Conservation (phyloP, 768 basidiomycete genomes). For the Royoungia palumana region DNA sequence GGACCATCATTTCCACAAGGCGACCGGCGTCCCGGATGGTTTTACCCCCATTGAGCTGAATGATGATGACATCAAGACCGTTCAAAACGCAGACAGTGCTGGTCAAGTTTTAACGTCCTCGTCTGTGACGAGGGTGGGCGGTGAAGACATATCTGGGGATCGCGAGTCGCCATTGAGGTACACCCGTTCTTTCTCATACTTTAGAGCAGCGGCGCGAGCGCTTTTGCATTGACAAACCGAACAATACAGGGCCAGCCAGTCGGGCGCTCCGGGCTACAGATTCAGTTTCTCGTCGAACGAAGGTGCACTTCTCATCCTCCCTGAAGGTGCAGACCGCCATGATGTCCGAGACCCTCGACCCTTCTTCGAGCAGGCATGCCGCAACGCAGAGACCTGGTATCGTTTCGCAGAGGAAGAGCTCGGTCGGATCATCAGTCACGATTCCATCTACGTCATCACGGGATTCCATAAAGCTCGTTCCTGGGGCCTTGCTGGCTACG, state of each 20-base stretch:
- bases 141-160: background rate
- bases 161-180: constrained; percentile 7
- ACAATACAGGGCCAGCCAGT: constrained; percentile 2
- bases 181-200: background rate
- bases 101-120: constrained; percentile 10
- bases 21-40: constrained; percentile 25
- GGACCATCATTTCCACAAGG: constrained; percentile 21
- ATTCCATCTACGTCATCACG: constrained; percentile 34
- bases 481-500: constrained; percentile 29
- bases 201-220: background rate
- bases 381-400: constrained; percentile 32
- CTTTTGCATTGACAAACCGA: background rate
- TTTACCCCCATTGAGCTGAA: constrained; percentile 25
- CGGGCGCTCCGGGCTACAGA: background rate
- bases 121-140: constrained; percentile 11
- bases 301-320: constrained; percentile 34
- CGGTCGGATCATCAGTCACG: constrained; percentile 28
- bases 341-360: constrained; percentile 24
- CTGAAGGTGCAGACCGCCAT: constrained; percentile 30
- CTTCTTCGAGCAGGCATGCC: constrained; percentile 26
- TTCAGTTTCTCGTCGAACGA: constrained; percentile 22
- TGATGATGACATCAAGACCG: constrained; percentile 15
- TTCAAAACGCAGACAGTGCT: constrained; percentile 7
- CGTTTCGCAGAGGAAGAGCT: constrained; percentile 24
- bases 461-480: constrained; percentile 25